Conservation (phyloP, 805 yeast species). For the Sugiyamaella mastotermitis region DNA sequence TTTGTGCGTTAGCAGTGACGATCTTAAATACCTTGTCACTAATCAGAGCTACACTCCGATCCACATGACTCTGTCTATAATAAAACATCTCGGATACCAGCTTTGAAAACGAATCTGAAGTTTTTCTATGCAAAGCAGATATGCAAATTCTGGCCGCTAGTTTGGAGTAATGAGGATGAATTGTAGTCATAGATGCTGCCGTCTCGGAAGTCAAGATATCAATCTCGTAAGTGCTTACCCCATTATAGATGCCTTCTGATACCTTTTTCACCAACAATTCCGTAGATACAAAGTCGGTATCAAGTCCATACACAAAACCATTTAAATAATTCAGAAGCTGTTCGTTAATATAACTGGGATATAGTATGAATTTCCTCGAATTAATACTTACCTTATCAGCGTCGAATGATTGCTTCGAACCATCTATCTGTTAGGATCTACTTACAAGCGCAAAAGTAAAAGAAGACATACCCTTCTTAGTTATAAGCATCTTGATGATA, state of each 20-base stretch:
- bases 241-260: conserved; percentile 72
- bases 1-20: conserved; percentile 52
- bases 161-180: conserved; percentile 90
- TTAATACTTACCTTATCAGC: conserved; percentile 2
- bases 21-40: conserved; percentile 52
- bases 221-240: conserved; percentile 81
- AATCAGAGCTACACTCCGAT: conserved; percentile 53
- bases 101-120: conserved; percentile 69
- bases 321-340: neutral
- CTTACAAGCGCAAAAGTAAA: too few species aligned
- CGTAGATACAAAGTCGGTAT: neutral
- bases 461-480: too few species aligned
- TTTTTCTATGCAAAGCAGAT: conserved; percentile 81
- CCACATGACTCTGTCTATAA: conserved; percentile 68
- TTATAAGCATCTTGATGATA: too few species aligned
- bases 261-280: conserved; percentile 7
- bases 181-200: conserved; percentile 91
- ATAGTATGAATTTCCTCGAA: neutral
- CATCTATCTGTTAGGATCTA: too few species aligned
- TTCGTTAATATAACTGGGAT: neutral
- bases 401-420: conserved; percentile 3
- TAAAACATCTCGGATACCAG: conserved; percentile 60
- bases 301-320: conserved; percentile 1
- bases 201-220: conserved; percentile 76
- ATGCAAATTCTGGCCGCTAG: conserved; percentile 82